Evolutionary conservation across 2,329 filamentous ascomycete species (phyloP), one percentile per base, ranked within the genome.

Genomic region (Alternaria viburni): DNA sequence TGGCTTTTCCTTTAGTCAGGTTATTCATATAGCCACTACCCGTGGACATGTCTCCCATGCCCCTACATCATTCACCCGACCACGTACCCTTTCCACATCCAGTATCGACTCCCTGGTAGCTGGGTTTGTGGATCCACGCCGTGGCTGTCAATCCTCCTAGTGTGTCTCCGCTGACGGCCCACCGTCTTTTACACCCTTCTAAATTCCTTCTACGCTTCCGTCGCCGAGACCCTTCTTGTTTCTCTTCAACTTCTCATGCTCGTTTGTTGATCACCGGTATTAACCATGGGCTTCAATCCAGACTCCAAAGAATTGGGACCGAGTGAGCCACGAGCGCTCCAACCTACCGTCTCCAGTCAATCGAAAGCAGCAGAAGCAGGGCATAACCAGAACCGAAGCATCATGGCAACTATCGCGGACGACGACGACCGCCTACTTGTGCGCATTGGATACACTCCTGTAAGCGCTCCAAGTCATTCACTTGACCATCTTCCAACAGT

Each of bases 401-500:
- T 68, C 32, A 84, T 85, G 84, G 82, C 83, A 56, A 83, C 80
- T n/a, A 85, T 86, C 62, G 77, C 83, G 41, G 83, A 89, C 69
- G 86, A 88, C 55, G 88, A 90, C 64, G 88, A 89, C 74, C 83
- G 85, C 41, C 77, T 89, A 26, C 80, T 90, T 19, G 86, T 86
- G 59, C 84, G 86, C 58, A 89, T 89, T 70, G 88, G 88, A 28
- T 90, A 90, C 74, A 87, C 84, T 69, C 88, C 89, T 78, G 88
- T 89, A 78, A 59, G 79, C 61, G 15, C 15, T 51, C 26, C 15
- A 50, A n/a, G 8, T 7, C 19, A 10, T 25, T n/a, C 17, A 19
- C 15, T 26, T n/a, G 26, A 45, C 26, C 15, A 50, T 28, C 50
- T 25, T 66, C 70, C 73, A 62, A 80, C 69, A 47, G 28, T 23